Conservation (phyloP, 768 basidiomycete species). For the Amylocystis lapponica region DNA sequence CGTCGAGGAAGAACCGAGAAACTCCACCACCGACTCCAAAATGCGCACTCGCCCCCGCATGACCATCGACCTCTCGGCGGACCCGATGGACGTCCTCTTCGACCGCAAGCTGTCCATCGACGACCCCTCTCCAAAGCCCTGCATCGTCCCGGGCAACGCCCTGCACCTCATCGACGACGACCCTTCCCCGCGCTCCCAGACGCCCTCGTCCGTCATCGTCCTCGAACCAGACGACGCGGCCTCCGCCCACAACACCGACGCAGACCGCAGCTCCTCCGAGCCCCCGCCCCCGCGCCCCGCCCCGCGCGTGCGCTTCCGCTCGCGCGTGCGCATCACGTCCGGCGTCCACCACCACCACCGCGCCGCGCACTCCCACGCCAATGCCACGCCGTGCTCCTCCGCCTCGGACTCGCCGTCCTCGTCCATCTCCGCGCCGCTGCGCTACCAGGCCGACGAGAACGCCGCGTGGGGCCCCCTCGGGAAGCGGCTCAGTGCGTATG, state of each 20-base stretch:
- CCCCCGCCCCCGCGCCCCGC: slow-evolving; percentile 6
- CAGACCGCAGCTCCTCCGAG: slow-evolving; percentile 8
- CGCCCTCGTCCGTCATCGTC: slow-evolving; percentile 20
- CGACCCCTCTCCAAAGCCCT: slow-evolving; percentile 23
- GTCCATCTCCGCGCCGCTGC: slow-evolving; percentile 77
- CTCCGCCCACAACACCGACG: slow-evolving; percentile 5
- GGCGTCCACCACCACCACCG: slow-evolving; percentile 50
- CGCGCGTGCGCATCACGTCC: slow-evolving; percentile 73
- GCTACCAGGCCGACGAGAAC: slow-evolving; percentile 43
- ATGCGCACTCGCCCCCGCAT: slow-evolving; percentile 6
- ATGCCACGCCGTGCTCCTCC: slow-evolving; percentile 41
- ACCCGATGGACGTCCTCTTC: slow-evolving; percentile 14
- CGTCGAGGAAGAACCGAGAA: not conserved
- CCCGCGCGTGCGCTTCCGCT: slow-evolving; percentile 57
- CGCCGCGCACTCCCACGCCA: slow-evolving; percentile 2
- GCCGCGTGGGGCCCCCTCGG: slow-evolving; percentile 57
- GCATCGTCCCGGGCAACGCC: slow-evolving; percentile 29
- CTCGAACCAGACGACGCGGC: not conserved
- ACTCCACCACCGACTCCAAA: not conserved
- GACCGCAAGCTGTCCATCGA: slow-evolving; percentile 19
- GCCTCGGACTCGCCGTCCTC: slow-evolving; percentile 65
- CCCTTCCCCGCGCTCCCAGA: slow-evolving; percentile 19
- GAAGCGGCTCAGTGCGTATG: slow-evolving; percentile 40
- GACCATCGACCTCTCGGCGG: slow-evolving; percentile 12
- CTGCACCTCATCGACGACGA: slow-evolving; percentile 29